Conservation (phyloP, 116 monocot genomes). For the Dioscorea cayenensis region DNA sequence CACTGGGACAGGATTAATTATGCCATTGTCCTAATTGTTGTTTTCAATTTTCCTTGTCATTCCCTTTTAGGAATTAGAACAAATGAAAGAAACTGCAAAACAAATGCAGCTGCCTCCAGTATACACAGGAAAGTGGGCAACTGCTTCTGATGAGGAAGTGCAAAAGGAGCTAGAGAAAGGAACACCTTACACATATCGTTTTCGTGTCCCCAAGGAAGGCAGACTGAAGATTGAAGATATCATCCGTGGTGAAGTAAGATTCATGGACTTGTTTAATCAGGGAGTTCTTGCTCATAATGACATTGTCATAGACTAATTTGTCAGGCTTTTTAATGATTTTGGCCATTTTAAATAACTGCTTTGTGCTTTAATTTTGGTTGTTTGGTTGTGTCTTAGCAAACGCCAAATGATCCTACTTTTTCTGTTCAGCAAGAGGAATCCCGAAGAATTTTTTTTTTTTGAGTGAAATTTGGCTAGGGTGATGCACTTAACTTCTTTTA, state of each 20-base stretch:
- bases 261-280: neutral
- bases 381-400: no score
- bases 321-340: no score
- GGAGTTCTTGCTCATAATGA: neutral
- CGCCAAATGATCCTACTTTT: no score
- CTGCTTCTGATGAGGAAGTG: constrained; percentile 72
- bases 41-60: neutral
- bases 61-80: constrained; percentile 70
- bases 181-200: constrained; percentile 89
- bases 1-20: no score
- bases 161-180: constrained; percentile 70
- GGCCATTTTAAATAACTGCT: no score
- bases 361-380: no score
- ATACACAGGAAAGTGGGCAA: constrained; percentile 91
- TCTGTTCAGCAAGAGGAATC: no score
- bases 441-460: no score
- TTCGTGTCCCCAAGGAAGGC: constrained; percentile 89
- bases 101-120: constrained; percentile 82
- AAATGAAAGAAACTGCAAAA: constrained; percentile 94
- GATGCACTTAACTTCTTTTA: no score
- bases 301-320: no score
- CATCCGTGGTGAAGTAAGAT: constrained; percentile 90
- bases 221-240: constrained; percentile 75
- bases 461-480: no score
- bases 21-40: neutral